Percentiles rank a stretch among this genome's conserved stretches.
phyloP scores from a whole-genome alignment of 805 yeast genomes.

The Teunomyces pallodes region DNA sequence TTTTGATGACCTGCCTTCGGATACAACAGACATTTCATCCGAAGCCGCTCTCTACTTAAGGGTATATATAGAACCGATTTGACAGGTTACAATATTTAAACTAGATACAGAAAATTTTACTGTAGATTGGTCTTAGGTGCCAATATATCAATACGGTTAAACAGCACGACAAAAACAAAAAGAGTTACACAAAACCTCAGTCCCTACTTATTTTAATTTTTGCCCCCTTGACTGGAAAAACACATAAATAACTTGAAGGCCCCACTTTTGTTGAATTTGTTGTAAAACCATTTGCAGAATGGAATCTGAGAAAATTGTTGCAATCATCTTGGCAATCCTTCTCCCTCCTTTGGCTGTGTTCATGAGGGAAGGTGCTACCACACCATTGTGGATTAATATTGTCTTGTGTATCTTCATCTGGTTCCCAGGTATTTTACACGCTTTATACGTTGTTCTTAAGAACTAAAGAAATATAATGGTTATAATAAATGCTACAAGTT shows the following conservation, averaged over 20 bases:
- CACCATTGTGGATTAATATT: slow-evolving; percentile 62
- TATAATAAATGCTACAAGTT: neutral
- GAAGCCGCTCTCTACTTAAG: neutral
- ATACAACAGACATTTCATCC: neutral
- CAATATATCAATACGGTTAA: neutral
- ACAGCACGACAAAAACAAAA: neutral
- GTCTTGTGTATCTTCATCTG: slow-evolving; percentile 59
- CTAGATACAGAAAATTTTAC: too few relatives aligned
- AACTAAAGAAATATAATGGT: slow-evolving; percentile 12
- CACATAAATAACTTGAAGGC: neutral
- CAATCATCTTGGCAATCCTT: slow-evolving; percentile 48
- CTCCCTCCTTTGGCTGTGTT: slow-evolving; percentile 79
- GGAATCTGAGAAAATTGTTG: slow-evolving; percentile 43
- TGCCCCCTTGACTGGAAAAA: slow-evolving; percentile 1
- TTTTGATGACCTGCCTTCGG: slow-evolving; percentile 1
- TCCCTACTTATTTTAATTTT: neutral
- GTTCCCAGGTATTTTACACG: slow-evolving; percentile 83
- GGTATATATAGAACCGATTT: neutral
- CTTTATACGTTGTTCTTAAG: slow-evolving; percentile 57
- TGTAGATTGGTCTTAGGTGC: neutral
- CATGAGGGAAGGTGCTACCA: slow-evolving; percentile 63
- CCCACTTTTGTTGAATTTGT: neutral
- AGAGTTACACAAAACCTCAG: neutral
- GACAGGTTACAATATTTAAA: neutral
- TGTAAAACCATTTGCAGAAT: slow-evolving; percentile 14